Conservation (phyloP, 2,329 filamentous ascomycete genomes). For the Pseudogymnoascus sp. region DNA sequence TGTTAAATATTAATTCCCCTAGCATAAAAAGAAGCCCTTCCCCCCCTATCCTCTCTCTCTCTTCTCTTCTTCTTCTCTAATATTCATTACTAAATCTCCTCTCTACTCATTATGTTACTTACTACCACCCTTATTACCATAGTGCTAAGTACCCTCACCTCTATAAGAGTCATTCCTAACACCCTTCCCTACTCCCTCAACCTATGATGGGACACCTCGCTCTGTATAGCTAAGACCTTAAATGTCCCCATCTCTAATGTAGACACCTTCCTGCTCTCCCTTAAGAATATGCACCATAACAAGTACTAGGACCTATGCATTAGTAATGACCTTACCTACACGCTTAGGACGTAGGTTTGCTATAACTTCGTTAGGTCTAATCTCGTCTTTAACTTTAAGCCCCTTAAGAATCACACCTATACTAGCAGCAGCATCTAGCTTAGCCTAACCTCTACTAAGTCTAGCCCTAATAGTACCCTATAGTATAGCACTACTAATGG, state of each 20-base stretch:
- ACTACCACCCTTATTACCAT: background rate
- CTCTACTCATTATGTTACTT: background rate
- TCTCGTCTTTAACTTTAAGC: background rate
- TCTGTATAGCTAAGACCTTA: background rate
- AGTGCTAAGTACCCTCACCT: background rate
- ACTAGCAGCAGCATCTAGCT: background rate
- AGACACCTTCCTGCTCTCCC: background rate
- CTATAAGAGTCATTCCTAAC: background rate
- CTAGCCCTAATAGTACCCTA: background rate
- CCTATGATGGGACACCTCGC: background rate
- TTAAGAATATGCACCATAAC: background rate
- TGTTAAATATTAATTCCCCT: background rate
- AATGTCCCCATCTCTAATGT: background rate
- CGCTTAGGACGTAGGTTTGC: background rate
- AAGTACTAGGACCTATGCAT: background rate
- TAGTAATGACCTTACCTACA: background rate
- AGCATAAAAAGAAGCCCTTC: background rate
- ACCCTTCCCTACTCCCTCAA: background rate
- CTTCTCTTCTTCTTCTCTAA: background rate
- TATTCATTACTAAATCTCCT: background rate
- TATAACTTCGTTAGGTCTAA: background rate
- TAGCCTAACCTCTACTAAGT: background rate
- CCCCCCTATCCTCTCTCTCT: background rate
- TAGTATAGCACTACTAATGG: background rate
- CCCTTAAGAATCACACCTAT: background rate